Percentiles rank a stretch among this genome's conserved stretches.
phyloP scores from a whole-genome alignment of 129 eudicot species.

The Mikania micrantha region DNA sequence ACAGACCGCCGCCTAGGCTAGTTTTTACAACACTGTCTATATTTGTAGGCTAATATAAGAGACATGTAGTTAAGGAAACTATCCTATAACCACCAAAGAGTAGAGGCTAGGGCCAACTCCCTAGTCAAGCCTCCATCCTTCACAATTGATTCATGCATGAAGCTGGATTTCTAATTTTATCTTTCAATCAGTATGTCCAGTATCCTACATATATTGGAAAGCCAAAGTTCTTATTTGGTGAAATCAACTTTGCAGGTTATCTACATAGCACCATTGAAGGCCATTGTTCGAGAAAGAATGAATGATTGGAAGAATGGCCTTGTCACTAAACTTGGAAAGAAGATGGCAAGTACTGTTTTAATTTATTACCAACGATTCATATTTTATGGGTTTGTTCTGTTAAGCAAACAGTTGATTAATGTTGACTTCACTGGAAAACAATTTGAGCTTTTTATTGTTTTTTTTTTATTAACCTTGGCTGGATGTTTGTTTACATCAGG shows the following conservation, averaged over 20 bases:
- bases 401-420: neutral
- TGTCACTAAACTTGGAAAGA: conserved; percentile 82
- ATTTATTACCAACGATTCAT: neutral
- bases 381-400: neutral
- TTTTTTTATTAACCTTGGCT: neutral
- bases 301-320: conserved; percentile 92
- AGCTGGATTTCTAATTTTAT: neutral
- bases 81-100: too few relatives aligned
- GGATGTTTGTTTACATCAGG: neutral
- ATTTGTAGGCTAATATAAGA: too few relatives aligned
- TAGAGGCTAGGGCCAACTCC: too few relatives aligned
- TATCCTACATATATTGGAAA: neutral
- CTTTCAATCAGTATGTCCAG: neutral
- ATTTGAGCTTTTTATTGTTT: neutral
- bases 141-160: neutral
- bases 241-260: conserved; percentile 55
- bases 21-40: too few relatives aligned
- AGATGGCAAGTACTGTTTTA: conserved; percentile 45
- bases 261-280: conserved; percentile 97
- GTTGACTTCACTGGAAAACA: conserved; percentile 1
- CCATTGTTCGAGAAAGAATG: conserved; percentile 96
- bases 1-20: too few relatives aligned
- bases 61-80: too few relatives aligned
- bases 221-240: conserved; percentile 8
- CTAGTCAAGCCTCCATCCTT: too few relatives aligned